Base-by-base conservation (phyloP, 208 protist species). In the Crithidia sp. region DNA sequence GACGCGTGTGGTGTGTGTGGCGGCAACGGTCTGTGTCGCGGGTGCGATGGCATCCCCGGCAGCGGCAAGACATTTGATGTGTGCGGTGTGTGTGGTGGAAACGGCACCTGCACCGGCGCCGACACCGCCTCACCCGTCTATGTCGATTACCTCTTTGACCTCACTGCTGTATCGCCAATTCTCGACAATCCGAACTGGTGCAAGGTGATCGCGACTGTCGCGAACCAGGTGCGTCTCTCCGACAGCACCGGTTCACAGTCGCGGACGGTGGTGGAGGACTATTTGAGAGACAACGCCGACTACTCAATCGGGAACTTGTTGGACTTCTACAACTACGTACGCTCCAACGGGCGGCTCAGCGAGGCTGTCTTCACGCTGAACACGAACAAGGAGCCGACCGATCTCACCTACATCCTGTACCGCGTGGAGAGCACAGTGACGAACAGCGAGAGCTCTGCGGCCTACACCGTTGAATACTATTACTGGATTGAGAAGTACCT, bases 51-150 rank as follows among this genome's bases (percentile, higher is more conserved):
- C 49, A 64, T 88, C 16, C 62, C 74, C 3, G 72, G 67, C 40
- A 89, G 80, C 53, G 74, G 78, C 44, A 43, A 58, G 54, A 58
- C 62, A 43, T 67, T 73, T 59, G 87, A 92, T 39, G 37, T 41
- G 40, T 92, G 87, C 53, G 84, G 87, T 19, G 84, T 92, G 62
- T 92, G 87, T 55, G 82, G 82, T 39, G 87, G 87, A 62, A 72
- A 89, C 67, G 74, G 59, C 71, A 61, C 41, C 16, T 83, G 77
- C 77, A 37, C 28, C 10, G 28, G 66, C 50, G 36, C 54, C 28
- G 56, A 12, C 63, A 19, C 49, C 4, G 71, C 36, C 13, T 52
- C 53, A 4, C 77, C 71, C 16, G 50, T 77, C n/a, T 81, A 71
- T 52, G 67, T 85, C 44, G 67, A 79, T 28, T 85, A 77, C 61